A percentile compares a stretch with the other conserved stretches of the same genome.
Conservation (phyloP, 1,284 basidiomycete species). For the Porogramme epimiltina region DNA sequence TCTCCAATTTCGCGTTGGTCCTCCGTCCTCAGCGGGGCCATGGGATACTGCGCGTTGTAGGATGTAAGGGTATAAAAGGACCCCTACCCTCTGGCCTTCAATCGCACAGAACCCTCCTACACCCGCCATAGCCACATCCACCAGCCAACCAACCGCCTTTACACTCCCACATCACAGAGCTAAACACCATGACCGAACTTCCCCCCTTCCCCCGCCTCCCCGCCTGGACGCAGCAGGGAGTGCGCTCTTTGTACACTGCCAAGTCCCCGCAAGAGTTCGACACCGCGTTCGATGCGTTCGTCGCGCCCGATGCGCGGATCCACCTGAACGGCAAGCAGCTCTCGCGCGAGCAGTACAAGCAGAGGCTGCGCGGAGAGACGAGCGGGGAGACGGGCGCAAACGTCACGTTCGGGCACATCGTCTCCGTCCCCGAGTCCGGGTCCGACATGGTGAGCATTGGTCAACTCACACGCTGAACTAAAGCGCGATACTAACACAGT, state of each 20-base stretch:
- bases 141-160: too few relatives aligned
- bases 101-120: too few relatives aligned
- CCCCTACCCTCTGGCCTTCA: too few relatives aligned
- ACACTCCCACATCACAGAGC: too few relatives aligned
- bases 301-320: conserved; percentile 32
- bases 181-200: too few relatives aligned
- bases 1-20: too few relatives aligned
- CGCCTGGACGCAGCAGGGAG: conserved; percentile 34
- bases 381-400: conserved; percentile 20
- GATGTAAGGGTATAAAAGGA: too few relatives aligned
- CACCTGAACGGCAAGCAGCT: conserved; percentile 36
- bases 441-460: conserved; percentile 11
- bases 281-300: conserved; percentile 35
- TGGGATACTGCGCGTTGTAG: too few relatives aligned
- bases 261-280: conserved; percentile 23
- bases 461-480: conserved; percentile 9
- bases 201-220: conserved; percentile 39
- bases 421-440: conserved; percentile 19
- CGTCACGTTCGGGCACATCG: conserved; percentile 24
- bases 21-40: too few relatives aligned
- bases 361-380: conserved; percentile 23
- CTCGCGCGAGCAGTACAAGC: conserved; percentile 28
- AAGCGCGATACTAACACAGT: neutral
- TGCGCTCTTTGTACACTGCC: conserved; percentile 35
- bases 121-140: too few relatives aligned